A percentile compares a stretch with the other conserved stretches of the same genome.
Evolutionary conservation across 305 asterid species (phyloP).

Genomic region (Fraxinus nigra): DNA sequence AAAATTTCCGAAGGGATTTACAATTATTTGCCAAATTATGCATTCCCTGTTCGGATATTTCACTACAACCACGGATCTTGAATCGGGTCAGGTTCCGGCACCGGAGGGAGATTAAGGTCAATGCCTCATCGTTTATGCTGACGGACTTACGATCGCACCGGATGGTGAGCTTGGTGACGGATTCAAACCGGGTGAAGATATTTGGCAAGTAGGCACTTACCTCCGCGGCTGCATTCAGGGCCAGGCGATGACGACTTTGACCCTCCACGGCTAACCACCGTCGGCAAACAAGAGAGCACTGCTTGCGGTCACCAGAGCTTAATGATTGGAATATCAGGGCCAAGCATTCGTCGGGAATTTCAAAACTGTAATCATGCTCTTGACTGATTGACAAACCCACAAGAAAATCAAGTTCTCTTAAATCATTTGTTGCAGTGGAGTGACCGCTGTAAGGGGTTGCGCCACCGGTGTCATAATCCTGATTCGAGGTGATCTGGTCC

Average conservation of each 20-base stretch:
- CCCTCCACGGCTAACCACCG: slow-evolving; percentile 36
- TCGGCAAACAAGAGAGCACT: slow-evolving; percentile 31
- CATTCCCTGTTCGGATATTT: slow-evolving; percentile 30
- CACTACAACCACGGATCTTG: slow-evolving; percentile 32
- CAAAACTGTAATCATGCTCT: slow-evolving; percentile 18
- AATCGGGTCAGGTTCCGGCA: slow-evolving; percentile 27
- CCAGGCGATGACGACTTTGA: slow-evolving; percentile 29
- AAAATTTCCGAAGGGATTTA: slow-evolving; percentile 26
- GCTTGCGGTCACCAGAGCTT: slow-evolving; percentile 33
- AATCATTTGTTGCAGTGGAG: background rate
- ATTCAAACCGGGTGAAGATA: slow-evolving; percentile 26
- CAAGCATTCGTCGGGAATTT: slow-evolving; percentile 31
- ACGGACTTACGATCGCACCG: slow-evolving; percentile 28
- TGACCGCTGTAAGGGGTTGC: background rate
- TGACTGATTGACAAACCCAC: background rate
- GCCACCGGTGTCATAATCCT: background rate
- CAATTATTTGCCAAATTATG: slow-evolving; percentile 26
- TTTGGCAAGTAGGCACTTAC: slow-evolving; percentile 9
- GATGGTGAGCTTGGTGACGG: slow-evolving; percentile 31
- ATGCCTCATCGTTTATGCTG: slow-evolving; percentile 27
- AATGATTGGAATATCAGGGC: slow-evolving; percentile 27
- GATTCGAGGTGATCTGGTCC: background rate
- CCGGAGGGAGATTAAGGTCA: slow-evolving; percentile 19
- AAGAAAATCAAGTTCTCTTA: background rate
- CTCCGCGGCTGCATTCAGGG: slow-evolving; percentile 24